Conservation (phyloP, 2,329 filamentous ascomycete genomes). For the Penicillium sp. region DNA sequence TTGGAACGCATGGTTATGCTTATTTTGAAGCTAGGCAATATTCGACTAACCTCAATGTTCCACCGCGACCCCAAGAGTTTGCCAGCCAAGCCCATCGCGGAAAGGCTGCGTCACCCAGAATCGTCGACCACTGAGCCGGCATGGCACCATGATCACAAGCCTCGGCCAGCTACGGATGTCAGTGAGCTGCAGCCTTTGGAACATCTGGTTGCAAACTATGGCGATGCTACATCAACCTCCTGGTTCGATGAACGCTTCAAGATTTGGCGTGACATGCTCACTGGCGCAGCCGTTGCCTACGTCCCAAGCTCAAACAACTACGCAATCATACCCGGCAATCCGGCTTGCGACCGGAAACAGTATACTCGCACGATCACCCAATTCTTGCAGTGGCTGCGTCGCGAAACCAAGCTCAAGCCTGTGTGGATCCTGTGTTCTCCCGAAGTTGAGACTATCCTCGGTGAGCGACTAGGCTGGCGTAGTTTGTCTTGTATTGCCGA, state of each 20-base stretch:
- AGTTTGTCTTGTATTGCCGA: conserved; percentile 85
- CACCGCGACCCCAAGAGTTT: conserved; percentile 84
- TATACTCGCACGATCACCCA: conserved; percentile 68
- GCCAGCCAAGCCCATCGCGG: conserved; percentile 60
- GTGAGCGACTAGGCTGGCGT: conserved; percentile 77
- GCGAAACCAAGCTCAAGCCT: conserved; percentile 68
- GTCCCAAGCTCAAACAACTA: conserved; percentile 68
- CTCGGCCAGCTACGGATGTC: conserved; percentile 43
- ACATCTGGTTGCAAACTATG: conserved; percentile 91
- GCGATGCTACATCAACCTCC: conserved; percentile 87
- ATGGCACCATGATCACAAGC: conserved; percentile 49
- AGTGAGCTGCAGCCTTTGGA: conserved; percentile 68
- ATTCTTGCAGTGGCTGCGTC: conserved; percentile 71
- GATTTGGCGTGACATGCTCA: conserved; percentile 75
- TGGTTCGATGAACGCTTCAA: conserved; percentile 88
- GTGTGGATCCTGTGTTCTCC: conserved; percentile 84
- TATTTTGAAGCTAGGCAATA: conserved; percentile 80
- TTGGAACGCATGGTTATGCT: conserved; percentile 85
- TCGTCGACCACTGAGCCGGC: conserved; percentile 73
- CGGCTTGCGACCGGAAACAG: conserved; percentile 75
- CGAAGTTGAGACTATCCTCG: conserved; percentile 75
- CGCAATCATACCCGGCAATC: conserved; percentile 81
- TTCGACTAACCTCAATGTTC: conserved; percentile 82
- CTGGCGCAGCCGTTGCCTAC: conserved; percentile 80
- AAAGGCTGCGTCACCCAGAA: conserved; percentile 75